Conservation (phyloP, 106 monocot genomes). For the Allium fistulosum region DNA sequence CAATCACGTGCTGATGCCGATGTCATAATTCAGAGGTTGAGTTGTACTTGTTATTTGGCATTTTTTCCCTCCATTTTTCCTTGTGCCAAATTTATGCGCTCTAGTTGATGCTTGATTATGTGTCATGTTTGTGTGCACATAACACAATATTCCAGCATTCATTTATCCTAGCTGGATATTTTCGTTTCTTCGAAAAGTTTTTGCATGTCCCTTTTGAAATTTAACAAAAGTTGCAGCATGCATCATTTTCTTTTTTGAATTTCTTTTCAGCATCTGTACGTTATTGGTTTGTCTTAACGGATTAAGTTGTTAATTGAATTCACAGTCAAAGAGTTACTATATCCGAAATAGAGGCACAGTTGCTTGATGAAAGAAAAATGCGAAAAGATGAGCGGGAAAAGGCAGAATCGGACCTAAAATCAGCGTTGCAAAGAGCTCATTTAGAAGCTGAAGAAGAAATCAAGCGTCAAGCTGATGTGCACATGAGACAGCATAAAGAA, state of each 20-base stretch:
- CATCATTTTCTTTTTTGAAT: neutral
- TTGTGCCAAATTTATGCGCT: neutral
- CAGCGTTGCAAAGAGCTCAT: constrained; percentile 66
- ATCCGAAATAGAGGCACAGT: constrained; percentile 72
- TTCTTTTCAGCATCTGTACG: neutral
- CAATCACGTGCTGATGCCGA: constrained; percentile 87
- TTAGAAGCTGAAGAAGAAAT: constrained; percentile 83
- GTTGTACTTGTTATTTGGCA: neutral
- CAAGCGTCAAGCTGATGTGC: constrained; percentile 57
- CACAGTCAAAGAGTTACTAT: constrained; percentile 74
- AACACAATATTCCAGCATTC: too few relatives aligned
- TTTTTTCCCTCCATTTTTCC: neutral
- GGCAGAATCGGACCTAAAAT: constrained; percentile 71
- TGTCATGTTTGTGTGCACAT: too few relatives aligned
- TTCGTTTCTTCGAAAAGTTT: too few relatives aligned
- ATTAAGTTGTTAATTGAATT: constrained; percentile 3
- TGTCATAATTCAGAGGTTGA: constrained; percentile 86
- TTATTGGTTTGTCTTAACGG: constrained; percentile 5
- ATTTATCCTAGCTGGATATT: too few relatives aligned
- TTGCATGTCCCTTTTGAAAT: too few relatives aligned
- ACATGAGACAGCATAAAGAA: constrained; percentile 61
- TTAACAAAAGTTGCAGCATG: neutral
- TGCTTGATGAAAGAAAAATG: constrained; percentile 79
- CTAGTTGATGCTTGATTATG: too few relatives aligned
- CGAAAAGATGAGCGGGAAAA: constrained; percentile 84